Base-by-base conservation (phyloP, 192 early-diverging fungal species). In the Obelidium mucronatum region DNA sequence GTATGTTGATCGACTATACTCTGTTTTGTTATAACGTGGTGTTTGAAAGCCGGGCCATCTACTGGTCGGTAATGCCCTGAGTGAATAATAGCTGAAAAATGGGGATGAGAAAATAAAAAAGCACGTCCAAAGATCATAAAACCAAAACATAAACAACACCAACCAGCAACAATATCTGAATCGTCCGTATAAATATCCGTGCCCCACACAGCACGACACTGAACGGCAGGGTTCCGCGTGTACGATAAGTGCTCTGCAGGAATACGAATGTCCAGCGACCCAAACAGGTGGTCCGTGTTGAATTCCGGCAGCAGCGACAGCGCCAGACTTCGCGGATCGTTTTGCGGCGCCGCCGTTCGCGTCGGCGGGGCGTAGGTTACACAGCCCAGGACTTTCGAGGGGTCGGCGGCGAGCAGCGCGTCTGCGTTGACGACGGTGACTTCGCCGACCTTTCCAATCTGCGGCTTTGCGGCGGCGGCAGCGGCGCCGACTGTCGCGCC, bases 121-220 rank as follows among this genome's bases (percentile, higher is more conserved):
- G 35, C 36, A 19, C 5, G 37, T 30, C 30, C 17, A 17, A 33
- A 3, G 31, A 34, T 13, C 55, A 51, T 67, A 2, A 31, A n/a
- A 58, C 33, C 37, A 40, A 40, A 22, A n/a, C n/a, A n/a, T n/a
- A 61, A 3, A 78, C 84, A 64, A 85, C n/a, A n/a, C n/a, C n/a
- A 93, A n/a, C 92, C 90, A 17, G 92, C 91, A 24, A 95, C 92
- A 37, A 94, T 77, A 62, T 95, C 94, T 3, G 92, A 93, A 74
- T 95, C 94, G 66, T 95, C 94, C 0, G 92, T 91, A 71, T 95
- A 95, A 35, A 95, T 79, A 67, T 92, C 93, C 1, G 94, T 94
- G 26, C 94, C 94, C 94, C 94, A 95, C 2, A 95, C 13, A 2
- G 90, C 92, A 26, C 85, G 83, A 59, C 79, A 84, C 61, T 85